Percentiles rank a stretch among this genome's conserved stretches.
Evolutionary conservation across 345 rosid genomes (phyloP).

Genomic region (Lumnitzera racemosa): DNA sequence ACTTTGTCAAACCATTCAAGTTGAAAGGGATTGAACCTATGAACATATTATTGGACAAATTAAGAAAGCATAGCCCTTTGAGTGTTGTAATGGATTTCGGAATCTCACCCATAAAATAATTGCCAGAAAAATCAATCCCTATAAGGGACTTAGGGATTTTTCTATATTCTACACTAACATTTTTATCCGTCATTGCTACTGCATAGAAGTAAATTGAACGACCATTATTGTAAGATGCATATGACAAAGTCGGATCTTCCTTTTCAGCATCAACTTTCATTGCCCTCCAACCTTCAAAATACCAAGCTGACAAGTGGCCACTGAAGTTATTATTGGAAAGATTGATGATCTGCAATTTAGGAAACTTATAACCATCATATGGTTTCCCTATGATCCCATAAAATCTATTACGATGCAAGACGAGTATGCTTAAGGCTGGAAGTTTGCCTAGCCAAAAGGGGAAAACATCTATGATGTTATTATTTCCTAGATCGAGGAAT

Average conservation of each 20-base stretch:
- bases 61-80: background rate
- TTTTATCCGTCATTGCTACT: background rate
- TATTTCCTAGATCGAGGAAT: conserved; percentile 13
- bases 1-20: background rate
- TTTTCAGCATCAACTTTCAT: conserved; percentile 10
- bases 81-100: conserved; percentile 6
- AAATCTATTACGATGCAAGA: conserved; percentile 8
- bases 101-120: conserved; percentile 10
- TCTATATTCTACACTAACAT: background rate
- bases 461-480: conserved; percentile 13
- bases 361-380: background rate
- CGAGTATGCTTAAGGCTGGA: conserved; percentile 3
- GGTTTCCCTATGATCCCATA: background rate
- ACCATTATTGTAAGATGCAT: background rate
- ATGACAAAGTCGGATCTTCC: background rate
- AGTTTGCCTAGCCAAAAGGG: conserved; percentile 18
- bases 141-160: conserved; percentile 1
- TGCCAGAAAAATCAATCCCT: conserved; percentile 5
- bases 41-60: conserved; percentile 1
- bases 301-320: conserved; percentile 9
- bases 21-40: background rate
- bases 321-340: conserved; percentile 7
- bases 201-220: background rate
- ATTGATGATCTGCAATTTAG: conserved; percentile 9
- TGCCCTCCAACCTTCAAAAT: conserved; percentile 16